A percentile compares a stretch with the other conserved stretches of the same genome.
phyloP scores from a whole-genome alignment of 2,329 filamentous ascomycete species.

The Sporothrix dimorphospora region DNA sequence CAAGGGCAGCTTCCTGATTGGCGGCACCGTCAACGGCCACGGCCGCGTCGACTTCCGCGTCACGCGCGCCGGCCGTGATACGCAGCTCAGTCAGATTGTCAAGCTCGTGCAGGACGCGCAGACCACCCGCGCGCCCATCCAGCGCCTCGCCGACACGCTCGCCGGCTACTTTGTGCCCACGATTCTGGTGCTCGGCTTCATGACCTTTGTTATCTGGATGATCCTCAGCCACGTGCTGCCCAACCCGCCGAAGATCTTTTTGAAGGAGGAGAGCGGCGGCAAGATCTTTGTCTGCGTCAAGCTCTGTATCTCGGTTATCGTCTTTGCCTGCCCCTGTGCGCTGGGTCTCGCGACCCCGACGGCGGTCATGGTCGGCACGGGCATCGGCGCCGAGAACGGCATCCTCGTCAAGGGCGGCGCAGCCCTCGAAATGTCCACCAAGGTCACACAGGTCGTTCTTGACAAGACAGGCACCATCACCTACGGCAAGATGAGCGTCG shows the following conservation, averaged over 20 bases:
- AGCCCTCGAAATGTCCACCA: constrained; percentile 85
- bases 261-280: constrained; percentile 77
- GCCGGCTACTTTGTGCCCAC: constrained; percentile 93
- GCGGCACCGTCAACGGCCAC: constrained; percentile 92
- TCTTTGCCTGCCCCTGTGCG: constrained; percentile 96
- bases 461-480: constrained; percentile 98
- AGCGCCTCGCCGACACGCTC: constrained; percentile 85
- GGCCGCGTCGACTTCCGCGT: constrained; percentile 92
- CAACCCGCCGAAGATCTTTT: constrained; percentile 87
- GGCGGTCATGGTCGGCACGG: constrained; percentile 98
- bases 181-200: constrained; percentile 80
- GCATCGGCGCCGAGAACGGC: constrained; percentile 90
- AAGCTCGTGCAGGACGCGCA: constrained; percentile 98
- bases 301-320: constrained; percentile 96
- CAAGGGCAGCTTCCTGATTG: constrained; percentile 78
- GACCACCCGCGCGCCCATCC: constrained; percentile 90
- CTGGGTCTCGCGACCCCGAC: constrained; percentile 95
- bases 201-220: constrained; percentile 94
- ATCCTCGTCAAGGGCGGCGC: constrained; percentile 98
- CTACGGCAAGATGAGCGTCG: constrained; percentile 92
- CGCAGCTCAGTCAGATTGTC: constrained; percentile 96
- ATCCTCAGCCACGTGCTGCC: constrained; percentile 82
- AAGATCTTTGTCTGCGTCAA: constrained; percentile 96
- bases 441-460: constrained; percentile 85
- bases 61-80: constrained; percentile 89